These are phyloP conservation scores for Taxawa tesnikishii DNA, from an alignment of 2,329 filamentous ascomycete genomes.

Conservation along the genomic window DNA sequence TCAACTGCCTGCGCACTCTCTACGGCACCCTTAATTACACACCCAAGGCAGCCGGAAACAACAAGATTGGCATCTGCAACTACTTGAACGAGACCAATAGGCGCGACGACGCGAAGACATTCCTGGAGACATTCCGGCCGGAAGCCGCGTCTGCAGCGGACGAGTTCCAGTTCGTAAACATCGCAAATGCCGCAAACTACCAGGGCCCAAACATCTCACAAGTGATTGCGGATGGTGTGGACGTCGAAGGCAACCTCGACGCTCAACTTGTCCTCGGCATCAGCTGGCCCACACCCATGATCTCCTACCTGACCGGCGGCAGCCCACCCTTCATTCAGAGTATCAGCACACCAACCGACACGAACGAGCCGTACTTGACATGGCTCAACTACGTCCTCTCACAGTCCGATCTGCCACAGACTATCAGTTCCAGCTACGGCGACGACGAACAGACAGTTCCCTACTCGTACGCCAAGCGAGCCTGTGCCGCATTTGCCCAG, in stretches of 20 bases:
- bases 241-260: constrained; percentile 51
- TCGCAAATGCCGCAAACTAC: constrained; percentile 42
- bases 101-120: constrained; percentile 43
- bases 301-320: constrained; percentile 49
- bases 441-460: constrained; percentile 55
- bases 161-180: constrained; percentile 44
- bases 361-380: constrained; percentile 57
- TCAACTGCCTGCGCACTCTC: constrained; percentile 40
- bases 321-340: constrained; percentile 40
- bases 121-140: constrained; percentile 43
- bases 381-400: constrained; percentile 48
- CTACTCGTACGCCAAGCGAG: constrained; percentile 44
- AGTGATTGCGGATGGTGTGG: constrained; percentile 14
- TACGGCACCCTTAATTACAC: constrained; percentile 44
- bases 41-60: constrained; percentile 28
- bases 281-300: constrained; percentile 41
- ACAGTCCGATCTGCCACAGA: constrained; percentile 45
- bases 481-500: constrained; percentile 52
- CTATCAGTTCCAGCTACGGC: constrained; percentile 54
- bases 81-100: constrained; percentile 36
- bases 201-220: constrained; percentile 20
- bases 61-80: constrained; percentile 34
- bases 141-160: constrained; percentile 32
- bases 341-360: constrained; percentile 32
- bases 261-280: constrained; percentile 48